phyloP scores from a whole-genome alignment of 2,329 filamentous ascomycete species.

The Stylonectria norvegica region DNA sequence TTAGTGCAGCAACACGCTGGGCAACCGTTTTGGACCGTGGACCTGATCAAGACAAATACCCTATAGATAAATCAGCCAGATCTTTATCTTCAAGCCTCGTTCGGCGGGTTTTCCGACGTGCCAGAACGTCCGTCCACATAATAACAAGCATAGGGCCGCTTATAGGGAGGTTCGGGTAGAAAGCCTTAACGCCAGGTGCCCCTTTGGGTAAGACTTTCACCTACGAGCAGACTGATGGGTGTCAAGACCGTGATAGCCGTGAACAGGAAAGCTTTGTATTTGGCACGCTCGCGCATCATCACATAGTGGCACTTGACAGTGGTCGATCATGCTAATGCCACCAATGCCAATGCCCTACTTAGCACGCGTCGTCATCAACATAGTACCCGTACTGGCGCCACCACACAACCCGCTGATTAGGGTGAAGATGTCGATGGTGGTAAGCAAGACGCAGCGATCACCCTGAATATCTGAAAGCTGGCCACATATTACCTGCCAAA shows the following conservation, averaged over 20 bases:
- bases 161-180: slow-evolving; percentile 40
- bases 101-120: slow-evolving; percentile 21
- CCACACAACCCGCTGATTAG: slow-evolving; percentile 48
- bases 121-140: slow-evolving; percentile 11
- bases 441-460: slow-evolving; percentile 37
- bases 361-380: slow-evolving; percentile 46
- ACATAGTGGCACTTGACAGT: slow-evolving; percentile 42
- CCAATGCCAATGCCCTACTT: slow-evolving; percentile 46
- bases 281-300: slow-evolving; percentile 42
- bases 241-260: slow-evolving; percentile 30
- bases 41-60: not conserved
- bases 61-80: not conserved
- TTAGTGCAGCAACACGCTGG: not conserved
- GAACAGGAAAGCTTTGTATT: slow-evolving; percentile 34
- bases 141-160: slow-evolving; percentile 18
- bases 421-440: slow-evolving; percentile 25
- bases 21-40: not conserved
- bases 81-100: slow-evolving; percentile 18
- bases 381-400: slow-evolving; percentile 37
- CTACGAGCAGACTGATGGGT: slow-evolving; percentile 29
- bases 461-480: slow-evolving; percentile 50
- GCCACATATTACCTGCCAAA: slow-evolving; percentile 45
- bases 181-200: slow-evolving; percentile 40
- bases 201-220: slow-evolving; percentile 14
- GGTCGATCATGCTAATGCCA: slow-evolving; percentile 33